Evolutionary conservation across 2,329 filamentous ascomycete species (phyloP), one percentile per base, ranked within the genome.

Genomic region (Chrysosporium keratinophilum): DNA sequence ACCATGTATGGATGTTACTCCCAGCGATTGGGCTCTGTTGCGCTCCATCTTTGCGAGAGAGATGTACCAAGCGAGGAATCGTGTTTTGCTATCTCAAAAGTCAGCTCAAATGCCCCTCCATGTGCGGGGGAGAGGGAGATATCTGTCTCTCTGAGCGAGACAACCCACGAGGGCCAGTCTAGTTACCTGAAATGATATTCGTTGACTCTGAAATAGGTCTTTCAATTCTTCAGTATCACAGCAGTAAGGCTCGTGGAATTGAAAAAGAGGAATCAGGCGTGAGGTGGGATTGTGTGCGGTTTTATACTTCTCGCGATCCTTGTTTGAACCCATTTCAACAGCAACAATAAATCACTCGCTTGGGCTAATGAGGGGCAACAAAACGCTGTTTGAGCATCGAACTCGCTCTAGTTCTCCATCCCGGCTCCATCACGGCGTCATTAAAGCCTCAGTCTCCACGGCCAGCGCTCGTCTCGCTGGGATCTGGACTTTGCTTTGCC

Each of bases 21-120:
- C 67, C 68, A 71, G 65, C 67, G 62, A 67, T 66, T 65, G 59
- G 58, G 62, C 57, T 61, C 59, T 67, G 71, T 69, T 64, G 61
- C 67, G 40, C 71, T 69, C 69, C 69, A 64, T 64, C 61, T 59
- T 60, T 50, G 54, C 34, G 50, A 52, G 61, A 59, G 57, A 54
- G 55, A 57, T 52, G 58, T 57, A 60, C 59, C 57, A 44, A 54
- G 61, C 33, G n/a, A 42, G 15, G 12, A 28, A 23, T 51, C 34
- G 10, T 14, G 3, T 15, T 11, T 14, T 40, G 46, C 33, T 11
- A 20, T 23, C 33, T 43, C 20, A 23, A n/a, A 15, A 46, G 48
- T 42, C 34, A 54, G 48, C 15, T 17, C 11, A 6, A 12, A 2
- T 3, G 9, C 15, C 23, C 9, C 39, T 12, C 15, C 35, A 39